Evolutionary conservation across 352 stramenopile species (phyloP).

Genomic region (Vaucheria bursata): DNA sequence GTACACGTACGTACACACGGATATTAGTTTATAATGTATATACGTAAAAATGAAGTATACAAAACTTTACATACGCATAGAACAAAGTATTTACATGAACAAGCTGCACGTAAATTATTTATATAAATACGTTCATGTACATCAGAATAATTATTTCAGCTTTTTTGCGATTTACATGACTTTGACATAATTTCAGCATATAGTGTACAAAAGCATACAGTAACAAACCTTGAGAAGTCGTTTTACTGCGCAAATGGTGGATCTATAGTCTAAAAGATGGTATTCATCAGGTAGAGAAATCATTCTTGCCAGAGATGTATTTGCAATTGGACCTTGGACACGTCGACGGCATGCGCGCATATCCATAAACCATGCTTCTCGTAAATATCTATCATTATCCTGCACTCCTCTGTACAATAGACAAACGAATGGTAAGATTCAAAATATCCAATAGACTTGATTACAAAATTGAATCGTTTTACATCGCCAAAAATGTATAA

Average conservation of each 20-base stretch:
- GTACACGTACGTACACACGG: background rate
- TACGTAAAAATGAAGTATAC: background rate
- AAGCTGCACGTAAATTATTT: background rate
- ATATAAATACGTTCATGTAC: background rate
- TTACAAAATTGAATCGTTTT: background rate
- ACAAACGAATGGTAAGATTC: background rate
- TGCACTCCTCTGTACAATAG: constrained; percentile 23
- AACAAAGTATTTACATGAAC: background rate
- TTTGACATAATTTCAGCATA: too few relatives aligned
- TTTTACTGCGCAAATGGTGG: constrained; percentile 67
- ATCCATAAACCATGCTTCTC: constrained; percentile 70
- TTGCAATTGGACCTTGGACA: constrained; percentile 62
- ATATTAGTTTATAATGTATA: background rate
- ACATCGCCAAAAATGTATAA: background rate
- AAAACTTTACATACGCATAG: background rate
- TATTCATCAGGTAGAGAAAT: constrained; percentile 95
- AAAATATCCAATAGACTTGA: background rate
- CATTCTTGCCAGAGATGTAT: constrained; percentile 89
- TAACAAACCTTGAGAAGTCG: constrained; percentile 62
- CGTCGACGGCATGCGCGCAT: constrained; percentile 78
- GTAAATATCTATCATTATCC: constrained; percentile 43
- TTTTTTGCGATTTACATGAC: too few relatives aligned
- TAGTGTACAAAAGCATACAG: too few relatives aligned
- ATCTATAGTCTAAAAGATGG: constrained; percentile 77
- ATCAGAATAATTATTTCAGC: background rate